These are phyloP conservation scores for Oryza meyeriana DNA, from an alignment of 176 grass and related monocot genomes.

Conservation along the genomic window DNA sequence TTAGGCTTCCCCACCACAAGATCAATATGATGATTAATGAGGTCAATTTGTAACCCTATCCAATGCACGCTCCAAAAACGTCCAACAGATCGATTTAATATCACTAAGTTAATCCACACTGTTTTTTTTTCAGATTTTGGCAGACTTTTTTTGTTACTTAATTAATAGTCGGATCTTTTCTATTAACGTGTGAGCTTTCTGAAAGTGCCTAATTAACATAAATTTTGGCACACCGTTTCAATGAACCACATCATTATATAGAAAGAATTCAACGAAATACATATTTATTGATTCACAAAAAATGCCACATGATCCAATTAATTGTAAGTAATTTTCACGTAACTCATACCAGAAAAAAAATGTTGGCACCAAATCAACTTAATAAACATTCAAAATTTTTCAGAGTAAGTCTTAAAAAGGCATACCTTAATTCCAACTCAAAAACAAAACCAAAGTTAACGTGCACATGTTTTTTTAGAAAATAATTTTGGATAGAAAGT, in stretches of 20 bases:
- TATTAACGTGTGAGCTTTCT: background rate
- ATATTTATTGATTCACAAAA: background rate
- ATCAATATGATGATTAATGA: too few species aligned
- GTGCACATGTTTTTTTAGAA: background rate
- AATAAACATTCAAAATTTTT: background rate
- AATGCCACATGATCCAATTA: background rate
- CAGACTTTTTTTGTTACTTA: too few species aligned
- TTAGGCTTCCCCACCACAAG: background rate
- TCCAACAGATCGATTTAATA: background rate
- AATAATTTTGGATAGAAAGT: background rate
- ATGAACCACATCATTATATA: background rate
- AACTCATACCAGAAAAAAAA: too few species aligned
- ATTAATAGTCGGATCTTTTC: background rate
- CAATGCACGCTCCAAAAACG: background rate
- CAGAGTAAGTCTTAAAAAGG: background rate
- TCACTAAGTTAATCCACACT: background rate
- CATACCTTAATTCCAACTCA: background rate
- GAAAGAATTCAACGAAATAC: background rate
- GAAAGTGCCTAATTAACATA: background rate
- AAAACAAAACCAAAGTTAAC: background rate
- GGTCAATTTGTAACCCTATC: background rate
- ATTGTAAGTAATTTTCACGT: too few species aligned
- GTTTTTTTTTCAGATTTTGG: too few species aligned
- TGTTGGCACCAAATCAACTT: background rate
- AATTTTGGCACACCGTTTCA: background rate